Evolutionary conservation across 2,329 filamentous ascomycete genomes (phyloP), one percentile per base, ranked within the genome.

Genomic region (Colletotrichum sojae): DNA sequence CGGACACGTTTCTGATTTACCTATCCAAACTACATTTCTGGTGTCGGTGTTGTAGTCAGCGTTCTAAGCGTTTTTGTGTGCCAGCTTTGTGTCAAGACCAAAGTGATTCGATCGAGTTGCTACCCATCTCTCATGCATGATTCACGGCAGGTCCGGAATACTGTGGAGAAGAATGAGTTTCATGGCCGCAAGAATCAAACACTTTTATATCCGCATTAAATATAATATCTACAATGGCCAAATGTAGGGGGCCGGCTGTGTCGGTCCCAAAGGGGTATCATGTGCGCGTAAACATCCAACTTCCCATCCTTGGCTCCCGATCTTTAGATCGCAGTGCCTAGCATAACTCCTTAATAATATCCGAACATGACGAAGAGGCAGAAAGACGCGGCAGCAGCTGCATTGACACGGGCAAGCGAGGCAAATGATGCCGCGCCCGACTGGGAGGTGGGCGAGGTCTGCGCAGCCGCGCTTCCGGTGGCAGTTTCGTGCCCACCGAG

Each of bases 401-500:
- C 53, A 6, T 68, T 70, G 27, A 63, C 49, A 16, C 12, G n/a
- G 16, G 43, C 18, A 22, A 55, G n/a, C 15, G 53, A 58, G 25
- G 31, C 43, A n/a, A 54, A 58, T 12, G 56, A 67, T 52, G 45
- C 31, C 39, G 63, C 63, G 9, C 48, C 62, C 18, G 67, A 63
- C 15, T 66, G 27, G 5, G 63, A 36, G 20, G 53, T 55, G 12
- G 67, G 10, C 16, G 64, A 57, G 18, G 63, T 57, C 31, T 63
- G 51, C 27, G 63, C 70, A 22, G 75, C 69, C 40, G 72, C 72
- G 22, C 75, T 72, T 15, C 31, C 31, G 31, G 31, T 36, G 8
- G 31, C 31, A 36, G 80, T 79, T 64, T 80, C 78, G 61, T 82
- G 78, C 36, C 81, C 80, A 63, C 77, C 77, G 20, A 82, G 73